Percentiles rank a stretch among this genome's conserved stretches.
Conservation (phyloP, 1,284 basidiomycete species). For the Ceratorhiza oryzae-sativae region DNA sequence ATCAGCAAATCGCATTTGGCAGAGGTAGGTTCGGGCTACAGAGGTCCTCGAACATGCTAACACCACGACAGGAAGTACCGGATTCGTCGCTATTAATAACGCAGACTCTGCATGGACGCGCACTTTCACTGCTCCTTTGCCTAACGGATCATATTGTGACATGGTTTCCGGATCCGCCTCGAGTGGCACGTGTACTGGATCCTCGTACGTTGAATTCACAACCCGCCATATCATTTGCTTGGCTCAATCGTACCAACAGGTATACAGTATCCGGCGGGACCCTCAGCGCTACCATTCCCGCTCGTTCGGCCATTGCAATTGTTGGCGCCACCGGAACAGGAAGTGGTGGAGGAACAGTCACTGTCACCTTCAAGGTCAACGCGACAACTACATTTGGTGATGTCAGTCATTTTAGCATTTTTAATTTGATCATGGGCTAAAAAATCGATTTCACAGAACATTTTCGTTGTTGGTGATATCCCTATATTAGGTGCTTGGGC, state of each 20-base stretch:
- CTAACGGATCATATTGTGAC: conserved; percentile 68
- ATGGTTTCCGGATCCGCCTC: conserved; percentile 59
- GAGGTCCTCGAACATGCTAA: no score
- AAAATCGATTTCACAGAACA: conserved; percentile 21
- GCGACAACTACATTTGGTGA: conserved; percentile 37
- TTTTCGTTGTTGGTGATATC: conserved; percentile 37
- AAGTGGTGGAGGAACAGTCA: background rate
- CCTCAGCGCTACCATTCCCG: conserved; percentile 61
- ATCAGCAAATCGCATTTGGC: conserved; percentile 67
- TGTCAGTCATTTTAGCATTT: background rate
- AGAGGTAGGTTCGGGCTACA: no score
- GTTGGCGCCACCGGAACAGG: conserved; percentile 52
- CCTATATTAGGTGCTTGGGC: conserved; percentile 36
- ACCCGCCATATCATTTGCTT: background rate
- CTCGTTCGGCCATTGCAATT: conserved; percentile 65
- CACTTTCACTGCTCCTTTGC: conserved; percentile 63
- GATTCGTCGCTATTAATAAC: conserved; percentile 73
- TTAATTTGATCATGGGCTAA: background rate
- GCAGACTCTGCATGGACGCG: conserved; percentile 61
- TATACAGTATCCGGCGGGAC: conserved; percentile 61
- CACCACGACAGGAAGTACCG: conserved; percentile 52
- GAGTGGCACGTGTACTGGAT: conserved; percentile 58
- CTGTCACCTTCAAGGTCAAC: conserved; percentile 33
- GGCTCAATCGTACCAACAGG: conserved; percentile 51
- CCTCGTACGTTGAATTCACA: conserved; percentile 53